Percentiles rank a stretch among this genome's conserved stretches.
phyloP scores from a whole-genome alignment of 2,329 filamentous ascomycete genomes.

The Corinectria fuckeliana region DNA sequence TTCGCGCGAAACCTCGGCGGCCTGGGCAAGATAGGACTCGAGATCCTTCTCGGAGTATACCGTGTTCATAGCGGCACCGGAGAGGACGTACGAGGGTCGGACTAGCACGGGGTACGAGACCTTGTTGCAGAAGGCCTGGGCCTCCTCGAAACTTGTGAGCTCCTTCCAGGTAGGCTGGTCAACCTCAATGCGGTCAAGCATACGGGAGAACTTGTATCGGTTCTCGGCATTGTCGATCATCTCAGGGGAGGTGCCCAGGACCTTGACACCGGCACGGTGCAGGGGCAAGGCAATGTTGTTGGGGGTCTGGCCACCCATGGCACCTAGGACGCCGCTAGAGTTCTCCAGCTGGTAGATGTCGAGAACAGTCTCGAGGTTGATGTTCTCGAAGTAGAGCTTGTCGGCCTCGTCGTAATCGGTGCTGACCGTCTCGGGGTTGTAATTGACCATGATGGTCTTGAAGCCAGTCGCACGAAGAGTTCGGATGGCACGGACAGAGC shows the following conservation, averaged over 20 bases:
- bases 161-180: constrained; percentile 99
- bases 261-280: constrained; percentile 86
- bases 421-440: constrained; percentile 87
- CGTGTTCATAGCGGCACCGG: constrained; percentile 98
- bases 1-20: constrained; percentile 90
- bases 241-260: constrained; percentile 94
- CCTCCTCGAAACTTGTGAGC: constrained; percentile 91
- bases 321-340: constrained; percentile 84
- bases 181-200: constrained; percentile 92
- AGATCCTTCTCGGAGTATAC: constrained; percentile 96
- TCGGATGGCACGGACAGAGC: constrained; percentile 90
- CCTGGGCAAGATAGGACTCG: constrained; percentile 86
- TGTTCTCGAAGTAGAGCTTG: constrained; percentile 94
- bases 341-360: constrained; percentile 92
- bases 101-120: constrained; percentile 95
- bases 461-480: constrained; percentile 82
- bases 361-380: constrained; percentile 86
- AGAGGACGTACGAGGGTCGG: constrained; percentile 94
- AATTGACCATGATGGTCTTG: constrained; percentile 98
- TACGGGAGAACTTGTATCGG: constrained; percentile 97
- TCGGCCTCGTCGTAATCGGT: constrained; percentile 97
- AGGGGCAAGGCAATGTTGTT: constrained; percentile 97
- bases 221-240: constrained; percentile 99
- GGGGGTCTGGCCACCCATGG: constrained; percentile 96
- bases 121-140: constrained; percentile 82